phyloP scores from a whole-genome alignment of 2,329 filamentous ascomycete genomes.

The Raffaelea arxii region DNA sequence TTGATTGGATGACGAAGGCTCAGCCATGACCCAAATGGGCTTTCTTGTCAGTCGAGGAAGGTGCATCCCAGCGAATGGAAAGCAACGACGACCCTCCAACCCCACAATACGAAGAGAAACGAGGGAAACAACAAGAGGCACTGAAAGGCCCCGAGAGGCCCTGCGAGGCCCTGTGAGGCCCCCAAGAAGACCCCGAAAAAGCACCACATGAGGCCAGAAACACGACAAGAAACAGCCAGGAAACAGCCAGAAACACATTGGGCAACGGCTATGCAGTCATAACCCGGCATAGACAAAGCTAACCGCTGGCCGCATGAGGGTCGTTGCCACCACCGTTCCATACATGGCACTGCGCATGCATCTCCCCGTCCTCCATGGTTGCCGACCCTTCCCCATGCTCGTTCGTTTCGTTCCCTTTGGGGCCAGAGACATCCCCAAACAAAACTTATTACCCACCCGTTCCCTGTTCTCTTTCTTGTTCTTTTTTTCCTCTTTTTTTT shows the following conservation, averaged over 20 bases:
- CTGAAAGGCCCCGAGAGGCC: no score
- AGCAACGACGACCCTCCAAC: not conserved
- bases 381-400: not conserved
- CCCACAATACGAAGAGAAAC: not conserved
- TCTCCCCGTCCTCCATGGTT: not conserved
- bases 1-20: conserved; percentile 22
- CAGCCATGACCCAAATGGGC: not conserved
- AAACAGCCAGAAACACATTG: not conserved
- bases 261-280: no score
- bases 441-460: conserved; percentile 3
- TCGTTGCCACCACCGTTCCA: not conserved
- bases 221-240: not conserved
- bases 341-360: no score
- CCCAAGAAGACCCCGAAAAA: not conserved
- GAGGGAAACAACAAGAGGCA: not conserved
- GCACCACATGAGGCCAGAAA: not conserved
- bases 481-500: conserved; percentile 5
- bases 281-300: no score
- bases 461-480: conserved; percentile 20
- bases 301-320: conserved; percentile 11
- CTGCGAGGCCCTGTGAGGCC: no score
- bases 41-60: not conserved
- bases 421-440: no score
- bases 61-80: not conserved
- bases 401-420: conserved; percentile 2